Evolutionary conservation across 371 early-diverging fungal species (phyloP).

Genomic region (Syncephalis fuscata): DNA sequence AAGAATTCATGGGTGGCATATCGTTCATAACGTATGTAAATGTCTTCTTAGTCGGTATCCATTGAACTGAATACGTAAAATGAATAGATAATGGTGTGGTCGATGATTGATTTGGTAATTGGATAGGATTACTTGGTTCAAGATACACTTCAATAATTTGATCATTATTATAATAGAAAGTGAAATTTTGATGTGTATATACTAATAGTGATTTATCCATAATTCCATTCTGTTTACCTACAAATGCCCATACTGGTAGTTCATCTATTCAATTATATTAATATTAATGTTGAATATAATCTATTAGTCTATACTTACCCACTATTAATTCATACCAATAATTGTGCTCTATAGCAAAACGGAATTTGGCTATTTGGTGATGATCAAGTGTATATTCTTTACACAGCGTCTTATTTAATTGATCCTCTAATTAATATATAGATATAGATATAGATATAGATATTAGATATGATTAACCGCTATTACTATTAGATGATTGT

Average conservation of each 20-base stretch:
- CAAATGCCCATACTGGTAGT: no score
- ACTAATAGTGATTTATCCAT: slow-evolving; percentile 1
- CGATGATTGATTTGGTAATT: neutral
- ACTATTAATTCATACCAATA: slow-evolving; percentile 6
- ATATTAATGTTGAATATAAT: neutral
- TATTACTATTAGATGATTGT: no score
- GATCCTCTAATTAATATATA: no score
- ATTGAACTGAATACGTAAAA: slow-evolving; percentile 59
- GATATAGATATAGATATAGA: no score
- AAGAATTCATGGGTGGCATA: no score
- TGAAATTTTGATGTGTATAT: neutral
- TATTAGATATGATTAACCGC: no score
- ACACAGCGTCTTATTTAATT: no score
- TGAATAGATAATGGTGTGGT: neutral
- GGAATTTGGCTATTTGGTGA: slow-evolving; percentile 2
- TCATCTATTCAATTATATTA: neutral
- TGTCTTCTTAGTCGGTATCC: slow-evolving; percentile 26
- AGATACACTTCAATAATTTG: slow-evolving; percentile 1
- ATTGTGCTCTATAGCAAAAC: slow-evolving; percentile 4
- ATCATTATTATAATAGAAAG: neutral
- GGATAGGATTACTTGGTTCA: neutral
- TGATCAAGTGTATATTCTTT: neutral
- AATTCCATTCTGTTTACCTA: no score
- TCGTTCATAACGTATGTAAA: slow-evolving; percentile 43
- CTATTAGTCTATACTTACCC: neutral